Evolutionary conservation across 2,329 filamentous ascomycete genomes (phyloP).

Genomic region (Pseudogymnoascus sp.): DNA sequence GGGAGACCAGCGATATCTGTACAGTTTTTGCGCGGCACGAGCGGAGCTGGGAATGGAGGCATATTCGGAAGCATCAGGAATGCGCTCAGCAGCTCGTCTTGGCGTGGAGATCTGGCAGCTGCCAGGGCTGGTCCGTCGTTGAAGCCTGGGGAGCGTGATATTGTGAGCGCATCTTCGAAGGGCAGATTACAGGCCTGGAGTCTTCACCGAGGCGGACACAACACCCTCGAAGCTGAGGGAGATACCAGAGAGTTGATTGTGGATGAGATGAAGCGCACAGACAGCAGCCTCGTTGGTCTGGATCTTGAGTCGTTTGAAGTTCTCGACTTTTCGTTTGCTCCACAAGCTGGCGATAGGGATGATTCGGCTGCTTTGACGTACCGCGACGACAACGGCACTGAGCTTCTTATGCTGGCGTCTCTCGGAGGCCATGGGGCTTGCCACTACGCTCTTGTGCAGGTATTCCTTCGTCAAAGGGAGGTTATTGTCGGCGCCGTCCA

Average conservation of each 20-base stretch:
- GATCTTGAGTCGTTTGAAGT: constrained; percentile 58
- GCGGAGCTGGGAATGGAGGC: constrained; percentile 48
- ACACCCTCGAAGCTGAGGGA: constrained; percentile 62
- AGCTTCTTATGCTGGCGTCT: constrained; percentile 54
- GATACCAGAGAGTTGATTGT: constrained; percentile 61
- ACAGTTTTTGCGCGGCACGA: constrained; percentile 61
- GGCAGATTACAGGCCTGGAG: constrained; percentile 81
- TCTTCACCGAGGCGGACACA: constrained; percentile 78
- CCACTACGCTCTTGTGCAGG: constrained; percentile 69
- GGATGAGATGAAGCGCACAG: constrained; percentile 49
- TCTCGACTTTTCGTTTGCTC: constrained; percentile 69
- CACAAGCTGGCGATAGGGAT: constrained; percentile 42
- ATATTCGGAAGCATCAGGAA: constrained; percentile 76
- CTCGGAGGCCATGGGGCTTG: constrained; percentile 44
- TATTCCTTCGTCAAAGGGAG: constrained; percentile 48
- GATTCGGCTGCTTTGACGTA: constrained; percentile 36
- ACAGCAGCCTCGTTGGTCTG: constrained; percentile 40
- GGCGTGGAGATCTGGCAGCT: constrained; percentile 71
- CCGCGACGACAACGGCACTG: constrained; percentile 41
- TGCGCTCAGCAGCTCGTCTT: constrained; percentile 60
- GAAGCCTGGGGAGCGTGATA: constrained; percentile 73
- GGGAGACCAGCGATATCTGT: constrained; percentile 74
- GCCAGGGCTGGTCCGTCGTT: constrained; percentile 65
- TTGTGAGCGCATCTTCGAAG: constrained; percentile 69
- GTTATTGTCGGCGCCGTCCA: constrained; percentile 58